Percentiles rank a stretch among this genome's conserved stretches.
phyloP scores from a whole-genome alignment of 495 filamentous ascomycete genomes.

The Aspergillus baeticus region DNA sequence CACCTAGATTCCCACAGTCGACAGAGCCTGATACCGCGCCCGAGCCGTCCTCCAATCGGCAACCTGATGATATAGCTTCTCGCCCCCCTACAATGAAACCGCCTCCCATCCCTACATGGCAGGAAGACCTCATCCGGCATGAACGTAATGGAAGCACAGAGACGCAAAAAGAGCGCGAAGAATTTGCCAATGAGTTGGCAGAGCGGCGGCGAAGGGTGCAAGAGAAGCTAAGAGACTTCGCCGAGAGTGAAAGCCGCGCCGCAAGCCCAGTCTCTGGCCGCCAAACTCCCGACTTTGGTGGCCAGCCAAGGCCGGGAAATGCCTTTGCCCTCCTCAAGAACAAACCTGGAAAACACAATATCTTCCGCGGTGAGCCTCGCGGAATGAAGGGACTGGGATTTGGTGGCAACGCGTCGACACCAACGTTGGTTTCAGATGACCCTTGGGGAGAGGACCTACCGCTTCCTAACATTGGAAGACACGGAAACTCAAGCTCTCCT shows the following conservation, averaged over 20 bases:
- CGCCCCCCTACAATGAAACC: slow-evolving; percentile 7
- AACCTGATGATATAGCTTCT: neutral
- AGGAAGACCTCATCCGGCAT: slow-evolving; percentile 39
- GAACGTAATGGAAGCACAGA: slow-evolving; percentile 56
- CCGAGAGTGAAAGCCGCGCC: slow-evolving; percentile 63
- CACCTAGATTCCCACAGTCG: slow-evolving; percentile 30
- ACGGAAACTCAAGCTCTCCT: slow-evolving; percentile 44
- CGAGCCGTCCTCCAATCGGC: neutral
- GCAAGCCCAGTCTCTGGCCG: slow-evolving; percentile 46
- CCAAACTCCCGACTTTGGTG: slow-evolving; percentile 40
- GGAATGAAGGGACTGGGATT: slow-evolving; percentile 73
- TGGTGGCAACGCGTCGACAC: slow-evolving; percentile 50
- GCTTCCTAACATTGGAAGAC: slow-evolving; percentile 31
- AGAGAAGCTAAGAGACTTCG: slow-evolving; percentile 74
- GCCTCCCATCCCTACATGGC: slow-evolving; percentile 34
- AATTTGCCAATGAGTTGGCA: slow-evolving; percentile 78
- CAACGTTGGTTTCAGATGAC: slow-evolving; percentile 44
- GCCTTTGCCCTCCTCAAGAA: slow-evolving; percentile 67
- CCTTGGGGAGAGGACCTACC: slow-evolving; percentile 42
- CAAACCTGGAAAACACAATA: slow-evolving; percentile 62
- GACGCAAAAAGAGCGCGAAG: slow-evolving; percentile 66
- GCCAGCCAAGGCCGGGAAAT: slow-evolving; percentile 47
- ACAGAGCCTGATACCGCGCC: neutral
- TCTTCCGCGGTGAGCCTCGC: slow-evolving; percentile 55
- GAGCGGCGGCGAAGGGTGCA: slow-evolving; percentile 73